Evolutionary conservation across 1,284 basidiomycete genomes (phyloP).

Genomic region (Anthracocystis panici-leucophaei): DNA sequence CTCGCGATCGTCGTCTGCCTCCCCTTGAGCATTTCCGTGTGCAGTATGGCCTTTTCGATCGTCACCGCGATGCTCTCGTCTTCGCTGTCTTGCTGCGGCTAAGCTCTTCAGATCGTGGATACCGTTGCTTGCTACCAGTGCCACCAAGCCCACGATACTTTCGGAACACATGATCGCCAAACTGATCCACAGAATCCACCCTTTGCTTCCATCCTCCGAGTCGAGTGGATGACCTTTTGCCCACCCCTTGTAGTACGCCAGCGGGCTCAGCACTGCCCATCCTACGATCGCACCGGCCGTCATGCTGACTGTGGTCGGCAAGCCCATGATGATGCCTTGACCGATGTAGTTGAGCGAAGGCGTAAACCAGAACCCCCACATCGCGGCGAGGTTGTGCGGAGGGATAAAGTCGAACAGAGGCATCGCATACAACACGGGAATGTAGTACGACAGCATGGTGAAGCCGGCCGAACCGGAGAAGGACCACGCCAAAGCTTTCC

Average conservation of each 20-base stretch:
- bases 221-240: constrained; percentile 47
- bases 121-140: constrained; percentile 43
- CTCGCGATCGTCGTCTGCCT: constrained; percentile 80
- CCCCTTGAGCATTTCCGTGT: constrained; percentile 47
- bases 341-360: constrained; percentile 79
- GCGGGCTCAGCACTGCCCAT: constrained; percentile 89
- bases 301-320: constrained; percentile 93
- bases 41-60: constrained; percentile 65
- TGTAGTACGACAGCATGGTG: constrained; percentile 77
- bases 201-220: constrained; percentile 44
- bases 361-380: constrained; percentile 96
- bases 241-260: constrained; percentile 76
- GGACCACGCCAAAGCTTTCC: constrained; percentile 66
- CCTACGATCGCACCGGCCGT: constrained; percentile 94
- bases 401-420: constrained; percentile 86
- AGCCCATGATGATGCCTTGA: constrained; percentile 94
- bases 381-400: constrained; percentile 76
- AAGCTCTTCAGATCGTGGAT: constrained; percentile 32
- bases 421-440: constrained; percentile 89
- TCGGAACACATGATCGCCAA: constrained; percentile 94
- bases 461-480: constrained; percentile 41
- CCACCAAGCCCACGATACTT: constrained; percentile 75
- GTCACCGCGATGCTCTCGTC: constrained; percentile 32
- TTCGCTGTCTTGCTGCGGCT: constrained; percentile 17
- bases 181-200: constrained; percentile 81